These are phyloP conservation scores for Suzukiozyma palmioleophila DNA, from an alignment of 1,139 yeast species.

Conservation along the genomic window DNA sequence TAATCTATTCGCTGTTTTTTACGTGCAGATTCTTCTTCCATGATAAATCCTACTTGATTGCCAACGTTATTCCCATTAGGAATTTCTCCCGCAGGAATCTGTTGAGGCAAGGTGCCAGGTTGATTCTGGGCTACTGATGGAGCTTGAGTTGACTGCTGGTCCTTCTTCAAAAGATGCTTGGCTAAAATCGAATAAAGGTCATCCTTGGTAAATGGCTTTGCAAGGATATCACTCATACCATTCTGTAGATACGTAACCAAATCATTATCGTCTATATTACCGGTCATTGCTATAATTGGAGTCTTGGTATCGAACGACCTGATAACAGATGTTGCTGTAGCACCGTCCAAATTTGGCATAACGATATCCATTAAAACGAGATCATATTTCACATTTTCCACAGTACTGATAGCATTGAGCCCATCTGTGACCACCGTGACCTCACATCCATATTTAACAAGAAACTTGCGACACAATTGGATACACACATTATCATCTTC, in stretches of 20 bases:
- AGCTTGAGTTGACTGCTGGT: slow-evolving; percentile 6
- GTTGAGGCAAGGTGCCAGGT: slow-evolving; percentile 5
- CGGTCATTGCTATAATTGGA: slow-evolving; percentile 93
- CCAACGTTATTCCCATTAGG: background rate
- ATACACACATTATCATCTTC: slow-evolving; percentile 87
- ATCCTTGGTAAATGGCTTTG: slow-evolving; percentile 87
- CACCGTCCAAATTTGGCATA: slow-evolving; percentile 93
- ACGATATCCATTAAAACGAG: slow-evolving; percentile 89
- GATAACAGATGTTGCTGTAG: slow-evolving; percentile 84
- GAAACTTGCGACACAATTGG: slow-evolving; percentile 69
- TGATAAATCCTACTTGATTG: background rate
- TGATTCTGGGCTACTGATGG: slow-evolving; percentile 2
- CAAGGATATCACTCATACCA: slow-evolving; percentile 89
- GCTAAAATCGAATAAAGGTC: slow-evolving; percentile 73
- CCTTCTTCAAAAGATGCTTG: slow-evolving; percentile 49
- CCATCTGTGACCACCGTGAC: slow-evolving; percentile 95
- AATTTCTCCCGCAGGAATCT: slow-evolving; percentile 4
- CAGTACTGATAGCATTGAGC: slow-evolving; percentile 75
- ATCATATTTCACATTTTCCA: slow-evolving; percentile 74
- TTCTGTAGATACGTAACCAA: slow-evolving; percentile 76
- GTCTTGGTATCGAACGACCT: slow-evolving; percentile 78
- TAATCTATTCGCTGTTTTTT: slow-evolving; percentile 10
- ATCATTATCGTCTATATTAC: slow-evolving; percentile 78
- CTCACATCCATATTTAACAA: slow-evolving; percentile 84
- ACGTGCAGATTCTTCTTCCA: slow-evolving; percentile 2